Conservation (phyloP, 139 green algal genomes). For the Picochlorum sp. region DNA sequence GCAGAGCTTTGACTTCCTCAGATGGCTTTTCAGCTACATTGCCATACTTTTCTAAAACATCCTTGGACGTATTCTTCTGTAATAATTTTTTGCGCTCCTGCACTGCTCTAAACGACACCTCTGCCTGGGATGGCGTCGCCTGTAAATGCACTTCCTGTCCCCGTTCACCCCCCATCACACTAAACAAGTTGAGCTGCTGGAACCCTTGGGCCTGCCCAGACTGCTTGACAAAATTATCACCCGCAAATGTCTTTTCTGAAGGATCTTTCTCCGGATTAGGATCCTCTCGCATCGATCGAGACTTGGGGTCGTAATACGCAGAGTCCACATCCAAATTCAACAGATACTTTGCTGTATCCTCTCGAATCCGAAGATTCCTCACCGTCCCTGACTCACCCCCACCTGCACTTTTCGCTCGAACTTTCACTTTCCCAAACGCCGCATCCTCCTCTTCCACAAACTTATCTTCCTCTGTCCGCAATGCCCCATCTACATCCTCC, state of each 20-base stretch:
- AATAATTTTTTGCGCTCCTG: conserved; percentile 86
- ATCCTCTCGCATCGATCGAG: conserved; percentile 90
- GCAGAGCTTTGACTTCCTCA: conserved; percentile 41
- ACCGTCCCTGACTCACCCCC: conserved; percentile 79
- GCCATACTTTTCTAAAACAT: conserved; percentile 82
- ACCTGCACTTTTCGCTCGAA: conserved; percentile 82
- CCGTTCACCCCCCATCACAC: conserved; percentile 68
- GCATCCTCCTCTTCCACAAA: conserved; percentile 39
- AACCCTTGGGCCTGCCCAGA: conserved; percentile 59
- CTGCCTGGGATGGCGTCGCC: conserved; percentile 79
- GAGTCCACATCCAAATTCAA: conserved; percentile 92
- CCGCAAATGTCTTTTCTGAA: conserved; percentile 56
- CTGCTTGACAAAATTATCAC: conserved; percentile 89
- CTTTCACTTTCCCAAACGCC: conserved; percentile 89
- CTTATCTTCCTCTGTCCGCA: conserved; percentile 79
- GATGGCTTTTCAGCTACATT: conserved; percentile 37
- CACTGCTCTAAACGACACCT: conserved; percentile 82
- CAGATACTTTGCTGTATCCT: conserved; percentile 99
- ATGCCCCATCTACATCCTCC: conserved; percentile 18
- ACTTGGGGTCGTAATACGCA: conserved; percentile 98
- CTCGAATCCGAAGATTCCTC: conserved; percentile 97
- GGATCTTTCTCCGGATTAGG: conserved; percentile 59
- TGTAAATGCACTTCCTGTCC: conserved; percentile 78
- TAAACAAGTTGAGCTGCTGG: conserved; percentile 78
- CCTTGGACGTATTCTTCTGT: conserved; percentile 42